These are phyloP conservation scores for Thermomucor indicae-seudaticae DNA, from an alignment of 371 early-diverging fungal genomes.

Conservation along the genomic window DNA sequence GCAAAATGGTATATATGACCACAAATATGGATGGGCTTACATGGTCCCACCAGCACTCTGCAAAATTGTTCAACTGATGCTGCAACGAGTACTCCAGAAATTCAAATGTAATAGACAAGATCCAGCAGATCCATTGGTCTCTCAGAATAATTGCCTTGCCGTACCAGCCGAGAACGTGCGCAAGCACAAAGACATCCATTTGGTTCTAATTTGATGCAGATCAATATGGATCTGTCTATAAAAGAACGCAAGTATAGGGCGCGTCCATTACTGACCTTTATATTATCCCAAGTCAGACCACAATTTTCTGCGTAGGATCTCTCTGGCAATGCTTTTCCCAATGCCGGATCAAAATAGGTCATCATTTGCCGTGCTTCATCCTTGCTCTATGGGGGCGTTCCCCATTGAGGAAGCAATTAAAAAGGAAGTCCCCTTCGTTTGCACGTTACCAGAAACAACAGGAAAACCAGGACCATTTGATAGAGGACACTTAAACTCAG, in stretches of 20 bases:
- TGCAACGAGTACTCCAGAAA: conserved; percentile 92
- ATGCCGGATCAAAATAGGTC: conserved; percentile 70
- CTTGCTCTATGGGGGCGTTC: conserved; percentile 60
- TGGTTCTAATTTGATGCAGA: conserved; percentile 49
- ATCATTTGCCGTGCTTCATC: conserved; percentile 78
- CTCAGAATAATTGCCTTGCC: conserved; percentile 89
- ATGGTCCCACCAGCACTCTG: conserved; percentile 99
- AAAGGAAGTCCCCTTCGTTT: not conserved
- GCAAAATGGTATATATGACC: no score
- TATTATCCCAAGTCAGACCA: conserved; percentile 68
- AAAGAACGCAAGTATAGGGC: no score
- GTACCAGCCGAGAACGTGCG: conserved; percentile 95
- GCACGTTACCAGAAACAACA: conserved; percentile 93
- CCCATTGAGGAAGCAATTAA: not conserved
- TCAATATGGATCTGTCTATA: no score
- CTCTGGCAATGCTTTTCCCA: conserved; percentile 86
- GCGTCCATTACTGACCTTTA: conserved; percentile 51
- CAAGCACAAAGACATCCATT: conserved; percentile 92
- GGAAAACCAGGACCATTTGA: conserved; percentile 80
- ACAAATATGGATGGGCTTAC: no score
- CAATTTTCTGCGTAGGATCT: conserved; percentile 90
- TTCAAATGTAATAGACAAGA: conserved; percentile 91
- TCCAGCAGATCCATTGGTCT: conserved; percentile 95
- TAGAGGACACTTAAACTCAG: conserved; percentile 82
- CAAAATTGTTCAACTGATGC: conserved; percentile 96